Conservation (phyloP, 2,329 filamentous ascomycete species). For the Colletotrichum lupini region DNA sequence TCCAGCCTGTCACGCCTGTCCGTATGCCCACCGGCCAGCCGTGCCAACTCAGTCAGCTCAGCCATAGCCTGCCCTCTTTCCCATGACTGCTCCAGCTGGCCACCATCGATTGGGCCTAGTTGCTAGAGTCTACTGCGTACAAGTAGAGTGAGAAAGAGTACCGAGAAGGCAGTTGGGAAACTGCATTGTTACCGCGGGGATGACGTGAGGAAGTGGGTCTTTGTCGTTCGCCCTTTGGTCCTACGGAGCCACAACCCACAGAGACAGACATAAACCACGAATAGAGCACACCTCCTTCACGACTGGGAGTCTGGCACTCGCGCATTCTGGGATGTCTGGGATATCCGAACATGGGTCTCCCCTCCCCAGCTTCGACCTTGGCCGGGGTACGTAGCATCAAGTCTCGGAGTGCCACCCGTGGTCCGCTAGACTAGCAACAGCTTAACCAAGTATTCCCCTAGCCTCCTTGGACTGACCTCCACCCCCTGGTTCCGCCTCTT, state of each 20-base stretch:
- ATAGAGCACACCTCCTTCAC: too few relatives aligned
- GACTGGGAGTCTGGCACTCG: not conserved
- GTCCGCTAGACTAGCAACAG: conserved; percentile 15
- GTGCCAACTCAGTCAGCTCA: not conserved
- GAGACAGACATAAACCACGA: too few relatives aligned
- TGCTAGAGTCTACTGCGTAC: too few relatives aligned
- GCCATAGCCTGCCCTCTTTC: not conserved
- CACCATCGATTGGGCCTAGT: not conserved
- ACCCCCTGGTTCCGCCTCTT: not conserved
- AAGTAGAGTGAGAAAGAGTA: too few relatives aligned
- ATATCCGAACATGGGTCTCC: conserved; percentile 1
- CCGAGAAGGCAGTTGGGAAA: not conserved
- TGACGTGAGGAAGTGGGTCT: conserved; percentile 30
- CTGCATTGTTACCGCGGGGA: conserved; percentile 23
- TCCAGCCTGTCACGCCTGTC: not conserved
- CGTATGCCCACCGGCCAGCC: too few relatives aligned
- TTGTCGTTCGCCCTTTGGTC: conserved; percentile 12
- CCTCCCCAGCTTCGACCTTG: not conserved
- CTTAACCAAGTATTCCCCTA: not conserved
- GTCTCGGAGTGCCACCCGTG: conserved; percentile 34
- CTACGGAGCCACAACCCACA: not conserved
- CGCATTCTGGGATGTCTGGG: not conserved
- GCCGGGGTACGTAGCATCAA: conserved; percentile 1
- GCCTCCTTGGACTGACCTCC: not conserved
- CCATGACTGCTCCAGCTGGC: not conserved